phyloP scores from a whole-genome alignment of 2,329 filamentous ascomycete genomes.

The Ramularia collo-cygni region DNA sequence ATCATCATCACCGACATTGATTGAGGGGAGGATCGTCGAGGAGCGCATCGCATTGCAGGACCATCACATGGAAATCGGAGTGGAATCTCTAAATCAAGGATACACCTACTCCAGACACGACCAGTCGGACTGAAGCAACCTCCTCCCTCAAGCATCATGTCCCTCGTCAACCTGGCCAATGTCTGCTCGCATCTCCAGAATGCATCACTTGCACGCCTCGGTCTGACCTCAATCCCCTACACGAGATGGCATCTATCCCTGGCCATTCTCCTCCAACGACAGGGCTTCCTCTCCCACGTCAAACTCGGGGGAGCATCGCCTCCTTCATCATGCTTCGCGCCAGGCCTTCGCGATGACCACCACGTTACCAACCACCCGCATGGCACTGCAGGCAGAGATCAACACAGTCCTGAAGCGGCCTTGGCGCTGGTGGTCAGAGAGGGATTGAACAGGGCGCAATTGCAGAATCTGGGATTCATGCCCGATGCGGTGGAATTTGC shows the following conservation, averaged over 20 bases:
- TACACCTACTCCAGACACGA: no score
- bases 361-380: constrained; percentile 24
- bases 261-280: constrained; percentile 69
- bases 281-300: constrained; percentile 74
- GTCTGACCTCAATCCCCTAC: constrained; percentile 74
- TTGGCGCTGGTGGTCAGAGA: constrained; percentile 21
- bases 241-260: constrained; percentile 74
- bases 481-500: constrained; percentile 24
- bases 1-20: no score
- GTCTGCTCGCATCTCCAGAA: constrained; percentile 91
- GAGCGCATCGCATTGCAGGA: no score
- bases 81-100: no score
- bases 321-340: constrained; percentile 34
- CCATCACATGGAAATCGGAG: no score
- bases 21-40: no score
- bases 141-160: no score
- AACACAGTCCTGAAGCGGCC: constrained; percentile 22
- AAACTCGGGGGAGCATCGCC: constrained; percentile 62
- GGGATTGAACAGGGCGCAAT: constrained; percentile 10
- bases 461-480: constrained; percentile 17
- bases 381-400: constrained; percentile 17
- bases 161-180: constrained; percentile 66
- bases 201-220: constrained; percentile 73
- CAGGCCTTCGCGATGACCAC: constrained; percentile 24
- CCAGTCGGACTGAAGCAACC: no score